Conservation (phyloP, 257 asterid species). For the Oldenlandia corymbosa region DNA sequence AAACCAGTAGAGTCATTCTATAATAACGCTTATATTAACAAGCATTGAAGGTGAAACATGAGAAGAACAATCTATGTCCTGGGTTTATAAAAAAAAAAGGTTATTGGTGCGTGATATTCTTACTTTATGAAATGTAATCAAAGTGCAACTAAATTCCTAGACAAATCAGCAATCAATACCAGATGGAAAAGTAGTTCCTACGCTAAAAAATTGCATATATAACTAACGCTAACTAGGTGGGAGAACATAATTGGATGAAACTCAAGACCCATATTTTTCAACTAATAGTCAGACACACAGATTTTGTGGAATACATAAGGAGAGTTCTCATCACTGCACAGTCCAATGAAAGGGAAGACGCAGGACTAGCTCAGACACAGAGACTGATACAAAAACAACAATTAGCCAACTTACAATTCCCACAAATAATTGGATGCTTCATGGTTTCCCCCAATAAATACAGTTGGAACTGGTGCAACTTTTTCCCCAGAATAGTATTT, state of each 20-base stretch:
- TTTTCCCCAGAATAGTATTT: slow-evolving; percentile 94
- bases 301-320: neutral
- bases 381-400: neutral
- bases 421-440: slow-evolving; percentile 87
- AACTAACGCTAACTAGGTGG: neutral
- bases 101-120: neutral
- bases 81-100: neutral
- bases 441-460: slow-evolving; percentile 86
- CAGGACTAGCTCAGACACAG: neutral
- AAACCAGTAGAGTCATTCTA: neutral
- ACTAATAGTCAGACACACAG: neutral
- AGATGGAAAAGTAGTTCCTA: neutral
- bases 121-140: neutral
- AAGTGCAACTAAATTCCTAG: neutral
- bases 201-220: neutral
- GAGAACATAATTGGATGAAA: neutral
- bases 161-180: neutral
- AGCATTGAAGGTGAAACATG: neutral
- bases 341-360: neutral
- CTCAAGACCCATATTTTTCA: neutral
- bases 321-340: neutral
- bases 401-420: slow-evolving; percentile 68
- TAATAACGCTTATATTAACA: neutral
- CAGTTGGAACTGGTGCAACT: slow-evolving; percentile 77
- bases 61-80: neutral